Evolutionary conservation across 2,329 filamentous ascomycete genomes (phyloP).

Genomic region (Plectosphaerella cucumerina): DNA sequence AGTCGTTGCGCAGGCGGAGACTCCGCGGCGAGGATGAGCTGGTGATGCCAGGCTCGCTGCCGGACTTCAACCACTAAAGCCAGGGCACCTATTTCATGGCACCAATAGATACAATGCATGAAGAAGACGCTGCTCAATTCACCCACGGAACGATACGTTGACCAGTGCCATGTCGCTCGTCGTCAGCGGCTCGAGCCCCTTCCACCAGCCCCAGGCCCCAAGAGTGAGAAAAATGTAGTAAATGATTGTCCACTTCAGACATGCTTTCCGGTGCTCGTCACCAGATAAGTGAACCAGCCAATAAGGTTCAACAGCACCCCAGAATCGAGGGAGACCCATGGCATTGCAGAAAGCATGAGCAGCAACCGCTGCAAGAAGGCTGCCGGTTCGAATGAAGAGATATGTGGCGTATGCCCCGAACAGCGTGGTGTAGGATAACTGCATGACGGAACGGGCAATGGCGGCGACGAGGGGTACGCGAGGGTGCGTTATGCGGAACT

Average conservation of each 20-base stretch:
- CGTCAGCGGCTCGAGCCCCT: constrained; percentile 67
- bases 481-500: constrained; percentile 80
- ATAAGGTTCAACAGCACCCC: constrained; percentile 66
- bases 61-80: constrained; percentile 16
- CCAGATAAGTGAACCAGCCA: constrained; percentile 22
- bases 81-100: background rate
- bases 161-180: constrained; percentile 51
- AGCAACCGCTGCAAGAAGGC: constrained; percentile 67
- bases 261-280: background rate
- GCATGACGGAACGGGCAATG: constrained; percentile 70
- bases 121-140: background rate
- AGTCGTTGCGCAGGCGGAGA: constrained; percentile 34
- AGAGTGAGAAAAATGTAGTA: constrained; percentile 76
- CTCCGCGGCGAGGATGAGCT: constrained; percentile 32
- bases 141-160: background rate
- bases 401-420: constrained; percentile 95
- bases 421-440: constrained; percentile 84
- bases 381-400: constrained; percentile 80
- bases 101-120: background rate
- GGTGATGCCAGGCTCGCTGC: constrained; percentile 43
- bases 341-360: constrained; percentile 90
- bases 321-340: constrained; percentile 83
- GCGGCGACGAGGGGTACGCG: constrained; percentile 59
- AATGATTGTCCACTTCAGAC: constrained; percentile 61
- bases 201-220: constrained; percentile 70